Evolutionary conservation across 2,329 filamentous ascomycete genomes (phyloP).

Genomic region (Ceratocystis harringtonii): DNA sequence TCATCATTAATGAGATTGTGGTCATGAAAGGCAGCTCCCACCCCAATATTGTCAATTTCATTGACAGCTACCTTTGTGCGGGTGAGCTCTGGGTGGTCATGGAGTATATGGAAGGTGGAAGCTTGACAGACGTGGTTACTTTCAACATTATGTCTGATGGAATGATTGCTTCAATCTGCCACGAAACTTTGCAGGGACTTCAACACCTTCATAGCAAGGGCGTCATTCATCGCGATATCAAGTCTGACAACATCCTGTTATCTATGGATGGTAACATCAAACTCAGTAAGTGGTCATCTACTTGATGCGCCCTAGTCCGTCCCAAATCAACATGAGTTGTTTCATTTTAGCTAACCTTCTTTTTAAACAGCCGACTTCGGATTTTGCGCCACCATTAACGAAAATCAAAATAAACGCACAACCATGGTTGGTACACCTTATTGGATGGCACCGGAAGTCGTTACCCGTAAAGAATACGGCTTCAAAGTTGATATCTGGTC

Average conservation of each 20-base stretch:
- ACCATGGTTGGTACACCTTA: slow-evolving; percentile 99
- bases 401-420: slow-evolving; percentile 89
- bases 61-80: slow-evolving; percentile 82
- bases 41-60: slow-evolving; percentile 98
- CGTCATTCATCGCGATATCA: slow-evolving; percentile 97
- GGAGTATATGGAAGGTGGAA: slow-evolving; percentile 99
- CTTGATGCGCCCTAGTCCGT: background rate
- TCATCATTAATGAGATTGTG: slow-evolving; percentile 97
- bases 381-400: slow-evolving; percentile 97
- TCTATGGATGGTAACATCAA: slow-evolving; percentile 95
- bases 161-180: slow-evolving; percentile 89
- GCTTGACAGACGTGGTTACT: slow-evolving; percentile 92
- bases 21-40: slow-evolving; percentile 99
- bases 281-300: slow-evolving; percentile 52
- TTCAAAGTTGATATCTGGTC: slow-evolving; percentile 99
- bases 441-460: slow-evolving; percentile 99
- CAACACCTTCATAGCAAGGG: slow-evolving; percentile 95
- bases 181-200: slow-evolving; percentile 79
- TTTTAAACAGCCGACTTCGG: slow-evolving; percentile 71
- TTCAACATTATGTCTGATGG: slow-evolving; percentile 99
- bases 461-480: slow-evolving; percentile 93
- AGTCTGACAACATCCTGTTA: slow-evolving; percentile 93
- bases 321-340: background rate
- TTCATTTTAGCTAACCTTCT: slow-evolving; percentile 23
- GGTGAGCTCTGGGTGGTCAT: slow-evolving; percentile 97